These are phyloP conservation scores for Sparassis latifolia DNA, from an alignment of 1,284 basidiomycete genomes.

Conservation along the genomic window DNA sequence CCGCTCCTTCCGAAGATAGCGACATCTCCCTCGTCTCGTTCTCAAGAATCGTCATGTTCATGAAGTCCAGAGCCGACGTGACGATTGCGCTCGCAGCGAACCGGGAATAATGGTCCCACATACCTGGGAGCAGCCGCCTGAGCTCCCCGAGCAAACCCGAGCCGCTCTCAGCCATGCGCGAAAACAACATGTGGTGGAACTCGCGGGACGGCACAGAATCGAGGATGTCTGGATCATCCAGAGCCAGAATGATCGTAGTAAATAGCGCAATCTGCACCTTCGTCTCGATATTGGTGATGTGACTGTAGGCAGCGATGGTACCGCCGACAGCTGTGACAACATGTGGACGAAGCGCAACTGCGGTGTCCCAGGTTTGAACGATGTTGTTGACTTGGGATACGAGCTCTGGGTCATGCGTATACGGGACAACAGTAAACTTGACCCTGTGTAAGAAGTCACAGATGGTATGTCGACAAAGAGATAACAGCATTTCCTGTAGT, in stretches of 20 bases:
- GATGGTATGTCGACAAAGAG: background rate
- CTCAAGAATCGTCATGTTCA: constrained; percentile 6
- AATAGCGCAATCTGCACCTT: constrained; percentile 1
- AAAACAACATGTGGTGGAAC: constrained; percentile 1
- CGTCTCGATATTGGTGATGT: background rate
- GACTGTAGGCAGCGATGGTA: background rate
- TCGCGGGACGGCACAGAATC: background rate
- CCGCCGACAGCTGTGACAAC: background rate
- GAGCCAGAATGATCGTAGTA: background rate
- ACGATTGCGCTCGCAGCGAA: constrained; percentile 3
- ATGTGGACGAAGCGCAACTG: background rate
- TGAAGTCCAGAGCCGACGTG: background rate
- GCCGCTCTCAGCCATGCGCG: background rate
- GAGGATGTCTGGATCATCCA: background rate
- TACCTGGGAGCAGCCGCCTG: background rate
- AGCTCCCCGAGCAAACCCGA: background rate
- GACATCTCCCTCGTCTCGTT: background rate
- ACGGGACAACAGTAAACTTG: background rate
- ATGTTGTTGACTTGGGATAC: background rate
- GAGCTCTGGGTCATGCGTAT: background rate
- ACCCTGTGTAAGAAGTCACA: background rate
- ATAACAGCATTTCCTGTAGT: background rate
- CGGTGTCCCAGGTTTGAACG: background rate
- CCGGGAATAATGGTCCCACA: constrained; percentile 4
- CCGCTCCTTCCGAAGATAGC: background rate